A percentile compares a stretch with the other conserved stretches of the same genome.
phyloP scores from a whole-genome alignment of 139 green algal species.

The Microglena sp. region DNA sequence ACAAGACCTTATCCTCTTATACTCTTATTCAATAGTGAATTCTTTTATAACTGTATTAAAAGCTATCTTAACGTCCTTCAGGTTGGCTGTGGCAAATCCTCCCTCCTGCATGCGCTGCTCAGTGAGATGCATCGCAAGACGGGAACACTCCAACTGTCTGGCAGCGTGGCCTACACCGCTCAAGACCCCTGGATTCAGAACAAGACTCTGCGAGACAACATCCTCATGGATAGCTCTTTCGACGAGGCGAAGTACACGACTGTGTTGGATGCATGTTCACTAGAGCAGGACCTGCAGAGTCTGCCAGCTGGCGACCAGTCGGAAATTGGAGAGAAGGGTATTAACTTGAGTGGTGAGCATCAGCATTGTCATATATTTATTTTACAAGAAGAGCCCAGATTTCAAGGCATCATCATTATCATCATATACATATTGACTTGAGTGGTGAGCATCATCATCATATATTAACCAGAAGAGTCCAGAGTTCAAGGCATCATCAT shows the following conservation, averaged over 20 bases:
- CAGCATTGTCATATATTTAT: background rate
- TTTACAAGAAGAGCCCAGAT: background rate
- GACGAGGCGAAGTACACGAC: conserved; percentile 42
- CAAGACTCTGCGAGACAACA: conserved; percentile 61
- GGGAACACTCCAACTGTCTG: conserved; percentile 14
- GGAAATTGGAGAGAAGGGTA: conserved; percentile 50
- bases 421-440: conserved; percentile 40
- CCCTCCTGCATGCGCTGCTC: conserved; percentile 45
- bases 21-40: conserved; percentile 6
- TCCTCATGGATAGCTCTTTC: conserved; percentile 55
- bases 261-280: conserved; percentile 37
- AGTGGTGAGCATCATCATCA: conserved; percentile 1
- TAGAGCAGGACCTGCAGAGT: conserved; percentile 50
- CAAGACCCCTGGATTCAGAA: conserved; percentile 81
- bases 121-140: conserved; percentile 40
- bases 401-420: background rate
- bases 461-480: background rate
- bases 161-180: conserved; percentile 31
- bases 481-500: background rate
- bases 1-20: background rate
- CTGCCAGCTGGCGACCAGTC: conserved; percentile 52
- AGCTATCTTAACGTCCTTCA: conserved; percentile 15
- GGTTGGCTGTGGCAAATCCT: conserved; percentile 45
- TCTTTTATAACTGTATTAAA: conserved; percentile 14
- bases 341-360: conserved; percentile 32